A percentile compares a stretch with the other conserved stretches of the same genome.
These are phyloP conservation scores for Exophiala oligosperma DNA, from an alignment of 2,329 filamentous ascomycete genomes.

Conservation along the genomic window DNA sequence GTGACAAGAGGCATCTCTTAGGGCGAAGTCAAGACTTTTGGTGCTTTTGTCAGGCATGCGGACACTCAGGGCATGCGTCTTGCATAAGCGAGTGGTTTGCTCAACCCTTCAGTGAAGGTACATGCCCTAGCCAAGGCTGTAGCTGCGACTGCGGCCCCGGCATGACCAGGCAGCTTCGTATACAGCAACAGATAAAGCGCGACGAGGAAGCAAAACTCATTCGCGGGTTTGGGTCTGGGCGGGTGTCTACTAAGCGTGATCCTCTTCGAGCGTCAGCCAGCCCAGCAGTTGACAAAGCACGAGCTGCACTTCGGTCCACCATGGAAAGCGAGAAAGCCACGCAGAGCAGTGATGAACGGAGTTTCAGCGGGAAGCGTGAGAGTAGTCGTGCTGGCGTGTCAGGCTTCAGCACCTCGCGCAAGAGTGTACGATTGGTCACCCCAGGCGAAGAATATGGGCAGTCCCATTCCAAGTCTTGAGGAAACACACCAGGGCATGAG, in stretches of 20 bases:
- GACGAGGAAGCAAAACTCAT: conserved; percentile 24
- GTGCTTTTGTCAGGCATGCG: conserved; percentile 61
- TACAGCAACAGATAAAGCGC: conserved; percentile 37
- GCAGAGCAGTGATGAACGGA: conserved; percentile 24
- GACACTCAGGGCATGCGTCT: conserved; percentile 59
- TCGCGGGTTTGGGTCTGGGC: conserved; percentile 34
- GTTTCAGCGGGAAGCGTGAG: conserved; percentile 24
- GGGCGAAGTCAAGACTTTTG: conserved; percentile 39
- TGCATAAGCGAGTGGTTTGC: conserved; percentile 60
- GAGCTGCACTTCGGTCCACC: conserved; percentile 42
- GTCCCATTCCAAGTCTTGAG: conserved; percentile 6
- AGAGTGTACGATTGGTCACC: conserved; percentile 47
- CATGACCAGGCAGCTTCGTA: conserved; percentile 43
- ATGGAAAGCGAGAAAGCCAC: conserved; percentile 31
- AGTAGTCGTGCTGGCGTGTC: conserved; percentile 26
- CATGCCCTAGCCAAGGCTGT: conserved; percentile 60
- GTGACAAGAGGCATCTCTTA: neutral
- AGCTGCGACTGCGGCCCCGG: conserved; percentile 60
- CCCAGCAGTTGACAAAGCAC: conserved; percentile 47
- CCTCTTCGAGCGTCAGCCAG: conserved; percentile 46
- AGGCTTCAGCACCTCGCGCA: conserved; percentile 40
- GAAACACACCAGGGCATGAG: too few species aligned
- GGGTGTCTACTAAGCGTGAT: conserved; percentile 44
- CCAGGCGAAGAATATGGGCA: conserved; percentile 39
- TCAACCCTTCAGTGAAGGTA: conserved; percentile 51